phyloP scores from a whole-genome alignment of 2,329 filamentous ascomycete species.

The Trichophyton schoenleinii region DNA sequence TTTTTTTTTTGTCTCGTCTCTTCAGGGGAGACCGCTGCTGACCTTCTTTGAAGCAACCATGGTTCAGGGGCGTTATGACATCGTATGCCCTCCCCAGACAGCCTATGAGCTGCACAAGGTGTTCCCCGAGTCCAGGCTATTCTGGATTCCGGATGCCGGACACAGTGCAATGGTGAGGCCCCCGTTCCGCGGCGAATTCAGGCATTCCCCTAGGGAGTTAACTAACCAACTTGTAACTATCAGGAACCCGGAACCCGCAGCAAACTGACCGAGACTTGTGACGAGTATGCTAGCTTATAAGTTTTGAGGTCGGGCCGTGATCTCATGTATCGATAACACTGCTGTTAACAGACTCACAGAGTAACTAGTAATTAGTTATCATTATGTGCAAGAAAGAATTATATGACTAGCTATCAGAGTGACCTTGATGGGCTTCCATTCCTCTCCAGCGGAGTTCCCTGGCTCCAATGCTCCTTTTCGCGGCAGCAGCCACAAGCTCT shows the following conservation, averaged over 20 bases:
- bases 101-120: not conserved
- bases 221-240: not conserved
- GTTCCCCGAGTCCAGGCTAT: not conserved
- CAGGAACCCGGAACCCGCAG: slow-evolving; percentile 1
- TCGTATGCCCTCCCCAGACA: not conserved
- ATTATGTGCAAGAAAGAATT: too few species aligned
- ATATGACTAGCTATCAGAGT: too few species aligned
- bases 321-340: not conserved
- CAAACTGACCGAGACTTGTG: not conserved
- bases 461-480: too few species aligned
- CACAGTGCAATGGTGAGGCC: not conserved
- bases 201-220: too few species aligned
- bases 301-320: not conserved
- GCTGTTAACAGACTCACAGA: too few species aligned
- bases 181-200: too few species aligned
- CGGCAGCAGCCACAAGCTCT: too few species aligned
- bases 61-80: not conserved
- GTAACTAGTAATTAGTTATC: too few species aligned
- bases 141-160: not conserved
- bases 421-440: too few species aligned
- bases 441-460: too few species aligned
- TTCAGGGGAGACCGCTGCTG: not conserved
- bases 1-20: not conserved
- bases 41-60: not conserved
- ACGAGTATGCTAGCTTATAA: not conserved